phyloP scores from a whole-genome alignment of 2,329 filamentous ascomycete species.

The Fusarium marasasianum region DNA sequence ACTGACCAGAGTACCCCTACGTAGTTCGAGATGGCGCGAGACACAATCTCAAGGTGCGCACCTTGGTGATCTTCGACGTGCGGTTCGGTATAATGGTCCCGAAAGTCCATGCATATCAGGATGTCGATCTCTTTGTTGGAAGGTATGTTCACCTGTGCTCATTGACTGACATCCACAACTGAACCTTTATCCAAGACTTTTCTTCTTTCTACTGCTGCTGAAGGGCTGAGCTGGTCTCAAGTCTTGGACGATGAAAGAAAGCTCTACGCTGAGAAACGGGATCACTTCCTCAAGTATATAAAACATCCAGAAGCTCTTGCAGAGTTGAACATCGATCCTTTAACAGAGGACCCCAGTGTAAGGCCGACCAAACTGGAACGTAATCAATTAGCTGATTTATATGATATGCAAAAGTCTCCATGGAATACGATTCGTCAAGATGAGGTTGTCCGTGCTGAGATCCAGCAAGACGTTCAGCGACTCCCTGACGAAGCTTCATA shows the following conservation, averaged over 20 bases:
- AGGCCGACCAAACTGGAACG: slow-evolving; percentile 26
- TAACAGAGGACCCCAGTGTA: slow-evolving; percentile 79
- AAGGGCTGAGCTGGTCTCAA: slow-evolving; percentile 73
- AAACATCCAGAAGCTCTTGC: slow-evolving; percentile 83
- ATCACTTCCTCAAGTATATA: slow-evolving; percentile 83
- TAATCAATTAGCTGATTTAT: slow-evolving; percentile 9
- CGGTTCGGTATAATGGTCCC: slow-evolving; percentile 68
- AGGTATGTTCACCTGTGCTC: slow-evolving; percentile 61
- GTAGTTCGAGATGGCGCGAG: slow-evolving; percentile 73
- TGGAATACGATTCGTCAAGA: slow-evolving; percentile 90
- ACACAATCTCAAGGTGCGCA: slow-evolving; percentile 67
- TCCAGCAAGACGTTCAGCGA: slow-evolving; percentile 91
- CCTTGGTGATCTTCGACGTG: slow-evolving; percentile 69
- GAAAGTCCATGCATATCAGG: slow-evolving; percentile 74
- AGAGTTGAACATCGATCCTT: slow-evolving; percentile 77
- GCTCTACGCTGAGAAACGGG: slow-evolving; percentile 76
- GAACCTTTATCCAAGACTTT: slow-evolving; percentile 68
- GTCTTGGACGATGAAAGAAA: slow-evolving; percentile 74
- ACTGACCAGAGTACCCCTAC: slow-evolving; percentile 36
- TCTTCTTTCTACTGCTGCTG: slow-evolving; percentile 76
- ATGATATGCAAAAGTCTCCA: slow-evolving; percentile 73
- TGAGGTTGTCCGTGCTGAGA: slow-evolving; percentile 85
- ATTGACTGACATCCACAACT: background rate
- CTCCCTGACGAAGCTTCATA: slow-evolving; percentile 95
- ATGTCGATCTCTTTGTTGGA: slow-evolving; percentile 91